Evolutionary conservation across 129 eudicot species (phyloP), one percentile per base, ranked within the genome.

Genomic region (Kitagawia praeruptora): DNA sequence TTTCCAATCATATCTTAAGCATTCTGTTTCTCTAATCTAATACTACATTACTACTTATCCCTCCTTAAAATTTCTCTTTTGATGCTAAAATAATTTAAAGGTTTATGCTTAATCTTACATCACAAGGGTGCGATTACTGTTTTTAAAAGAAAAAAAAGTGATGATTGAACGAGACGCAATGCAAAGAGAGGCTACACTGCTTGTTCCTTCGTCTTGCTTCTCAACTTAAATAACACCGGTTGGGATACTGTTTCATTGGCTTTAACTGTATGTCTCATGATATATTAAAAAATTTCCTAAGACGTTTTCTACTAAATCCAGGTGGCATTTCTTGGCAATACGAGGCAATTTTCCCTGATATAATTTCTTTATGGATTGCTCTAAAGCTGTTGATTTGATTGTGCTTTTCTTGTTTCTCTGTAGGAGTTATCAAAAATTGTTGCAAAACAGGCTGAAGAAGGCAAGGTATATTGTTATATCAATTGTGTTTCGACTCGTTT

Each of bases 391-490:
- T 13, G 40, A 45, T 73, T 77, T 51, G 67, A 61, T 49, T 41
- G 14, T 79, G 73, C 42, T 79, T 84, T 71, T 54, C 72, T 45
- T 48, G 14, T 71, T 75, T 48, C 79, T 21, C 49, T 86, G 76
- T 89, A 96, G 99, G 99, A 96, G 79, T n/a, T 96, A 78, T 77
- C 93, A 21, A 96, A 92, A 88, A 38, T 92, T 86, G 99, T 92
- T 61, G 85, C 97, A 74, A 96, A 96, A 87, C 95, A 89, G 84
- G 92, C 99, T 37, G 99, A 96, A 89, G 99, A 92, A 79, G 98
- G 97, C 42, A 96, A 88, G 96, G 99, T 96, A 84, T 38, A 47
- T 19, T 75, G 69, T 49, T 78, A n/a, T 77, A 6, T 63, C 37
- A 5, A 34, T 14, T 21, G 53, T 79, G 28, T 5, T 76, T 49